Conservation (phyloP, 306 rosid genomes). For the Sophora flavescens region DNA sequence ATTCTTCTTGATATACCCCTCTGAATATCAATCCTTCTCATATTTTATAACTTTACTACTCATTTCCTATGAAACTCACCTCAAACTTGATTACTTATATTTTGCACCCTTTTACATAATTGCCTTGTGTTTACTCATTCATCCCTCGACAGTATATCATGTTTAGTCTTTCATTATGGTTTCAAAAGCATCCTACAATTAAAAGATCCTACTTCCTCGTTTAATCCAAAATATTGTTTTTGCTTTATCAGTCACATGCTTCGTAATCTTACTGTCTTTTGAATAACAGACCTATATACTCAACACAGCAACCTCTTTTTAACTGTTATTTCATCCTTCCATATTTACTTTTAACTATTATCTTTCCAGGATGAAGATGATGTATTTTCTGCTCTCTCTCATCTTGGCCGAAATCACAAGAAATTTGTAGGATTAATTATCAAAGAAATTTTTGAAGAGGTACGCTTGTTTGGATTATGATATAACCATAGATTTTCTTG, state of each 20-base stretch:
- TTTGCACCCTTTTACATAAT: background rate
- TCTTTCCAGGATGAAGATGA: slow-evolving; percentile 86
- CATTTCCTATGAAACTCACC: slow-evolving; percentile 14
- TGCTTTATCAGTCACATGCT: slow-evolving; percentile 26
- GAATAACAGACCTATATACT: background rate
- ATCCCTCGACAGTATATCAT: background rate
- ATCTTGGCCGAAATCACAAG: slow-evolving; percentile 79
- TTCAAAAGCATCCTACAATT: slow-evolving; percentile 6
- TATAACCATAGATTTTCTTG: slow-evolving; percentile 22
- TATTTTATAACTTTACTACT: background rate
- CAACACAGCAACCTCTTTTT: slow-evolving; percentile 12
- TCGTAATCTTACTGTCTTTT: slow-evolving; percentile 15
- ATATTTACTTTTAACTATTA: slow-evolving; percentile 24
- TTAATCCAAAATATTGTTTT: slow-evolving; percentile 13
- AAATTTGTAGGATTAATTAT: slow-evolving; percentile 59
- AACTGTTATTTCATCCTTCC: slow-evolving; percentile 2
- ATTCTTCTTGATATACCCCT: slow-evolving; percentile 24
- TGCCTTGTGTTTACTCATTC: background rate
- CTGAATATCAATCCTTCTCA: background rate
- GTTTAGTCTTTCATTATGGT: background rate
- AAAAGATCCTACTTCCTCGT: background rate
- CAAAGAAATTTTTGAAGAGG: slow-evolving; percentile 67
- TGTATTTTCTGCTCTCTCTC: slow-evolving; percentile 69
- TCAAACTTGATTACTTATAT: slow-evolving; percentile 3
- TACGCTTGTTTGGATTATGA: slow-evolving; percentile 49